Conservation (phyloP, 257 asterid species). For the Euphrasia confusa region DNA sequence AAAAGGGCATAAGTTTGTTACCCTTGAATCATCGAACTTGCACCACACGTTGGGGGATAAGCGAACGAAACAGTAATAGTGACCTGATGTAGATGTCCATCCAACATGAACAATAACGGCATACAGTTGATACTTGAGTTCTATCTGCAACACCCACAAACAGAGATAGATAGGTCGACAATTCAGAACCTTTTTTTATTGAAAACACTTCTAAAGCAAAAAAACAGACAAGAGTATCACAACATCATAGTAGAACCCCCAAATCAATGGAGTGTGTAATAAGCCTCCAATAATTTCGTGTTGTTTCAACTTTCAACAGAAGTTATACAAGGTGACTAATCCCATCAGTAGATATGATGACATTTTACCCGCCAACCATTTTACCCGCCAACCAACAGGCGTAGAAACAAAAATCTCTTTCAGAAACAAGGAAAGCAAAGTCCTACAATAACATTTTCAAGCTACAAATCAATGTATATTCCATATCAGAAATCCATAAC, state of each 20-base stretch:
- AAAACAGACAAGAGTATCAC: background rate
- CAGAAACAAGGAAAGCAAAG: conserved; percentile 3
- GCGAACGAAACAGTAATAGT: conserved; percentile 76
- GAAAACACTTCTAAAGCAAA: conserved; percentile 16
- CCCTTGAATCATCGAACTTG: conserved; percentile 81
- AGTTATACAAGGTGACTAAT: no score
- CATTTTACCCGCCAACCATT: background rate
- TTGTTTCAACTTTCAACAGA: no score
- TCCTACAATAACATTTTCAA: background rate
- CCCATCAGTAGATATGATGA: background rate
- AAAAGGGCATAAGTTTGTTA: conserved; percentile 20
- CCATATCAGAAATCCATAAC: background rate
- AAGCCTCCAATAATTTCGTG: no score
- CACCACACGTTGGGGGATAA: conserved; percentile 60
- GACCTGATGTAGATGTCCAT: conserved; percentile 68
- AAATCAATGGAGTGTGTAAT: no score
- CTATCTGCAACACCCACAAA: conserved; percentile 46
- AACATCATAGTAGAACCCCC: background rate
- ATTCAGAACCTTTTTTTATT: conserved; percentile 10
- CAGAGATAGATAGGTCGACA: conserved; percentile 7
- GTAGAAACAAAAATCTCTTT: conserved; percentile 8
- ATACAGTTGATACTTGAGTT: conserved; percentile 56
- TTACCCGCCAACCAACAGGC: background rate
- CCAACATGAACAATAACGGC: conserved; percentile 88
- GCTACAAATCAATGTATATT: background rate